phyloP scores from a whole-genome alignment of 805 yeast genomes.

The Tetrapisispora pingtungensis region DNA sequence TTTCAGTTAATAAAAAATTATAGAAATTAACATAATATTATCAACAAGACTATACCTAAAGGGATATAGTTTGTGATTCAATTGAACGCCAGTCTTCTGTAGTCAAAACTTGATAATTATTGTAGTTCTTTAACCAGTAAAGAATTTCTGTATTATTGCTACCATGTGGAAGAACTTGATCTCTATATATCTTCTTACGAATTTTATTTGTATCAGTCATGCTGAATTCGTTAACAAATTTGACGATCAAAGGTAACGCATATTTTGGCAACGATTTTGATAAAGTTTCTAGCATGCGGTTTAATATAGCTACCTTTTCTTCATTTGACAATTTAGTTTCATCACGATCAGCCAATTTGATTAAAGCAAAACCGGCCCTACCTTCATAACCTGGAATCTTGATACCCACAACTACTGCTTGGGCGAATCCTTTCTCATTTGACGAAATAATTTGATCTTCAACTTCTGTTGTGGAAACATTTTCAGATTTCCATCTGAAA shows the following conservation, averaged over 20 bases:
- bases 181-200: conserved; percentile 55
- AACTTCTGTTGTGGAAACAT: conserved; percentile 88
- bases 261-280: conserved; percentile 56
- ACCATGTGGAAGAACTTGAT: conserved; percentile 63
- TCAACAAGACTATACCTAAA: neutral
- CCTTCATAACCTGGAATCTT: conserved; percentile 85
- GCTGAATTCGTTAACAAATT: conserved; percentile 51
- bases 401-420: conserved; percentile 81
- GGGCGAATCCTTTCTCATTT: conserved; percentile 35
- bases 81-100: conserved; percentile 44
- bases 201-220: conserved; percentile 78
- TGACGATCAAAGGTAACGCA: conserved; percentile 76
- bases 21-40: neutral
- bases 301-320: conserved; percentile 27
- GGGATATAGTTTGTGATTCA: conserved; percentile 3
- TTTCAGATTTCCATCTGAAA: conserved; percentile 93
- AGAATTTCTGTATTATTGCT: conserved; percentile 46
- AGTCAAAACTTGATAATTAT: conserved; percentile 45
- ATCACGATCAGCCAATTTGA: conserved; percentile 36
- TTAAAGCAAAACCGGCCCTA: conserved; percentile 81
- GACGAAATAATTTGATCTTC: conserved; percentile 54
- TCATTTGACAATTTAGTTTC: conserved; percentile 11
- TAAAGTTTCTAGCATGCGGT: conserved; percentile 31
- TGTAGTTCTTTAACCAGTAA: conserved; percentile 55
- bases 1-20: too few species aligned